Conservation (phyloP, 2,329 filamentous ascomycete genomes). For the Eutypa lata region DNA sequence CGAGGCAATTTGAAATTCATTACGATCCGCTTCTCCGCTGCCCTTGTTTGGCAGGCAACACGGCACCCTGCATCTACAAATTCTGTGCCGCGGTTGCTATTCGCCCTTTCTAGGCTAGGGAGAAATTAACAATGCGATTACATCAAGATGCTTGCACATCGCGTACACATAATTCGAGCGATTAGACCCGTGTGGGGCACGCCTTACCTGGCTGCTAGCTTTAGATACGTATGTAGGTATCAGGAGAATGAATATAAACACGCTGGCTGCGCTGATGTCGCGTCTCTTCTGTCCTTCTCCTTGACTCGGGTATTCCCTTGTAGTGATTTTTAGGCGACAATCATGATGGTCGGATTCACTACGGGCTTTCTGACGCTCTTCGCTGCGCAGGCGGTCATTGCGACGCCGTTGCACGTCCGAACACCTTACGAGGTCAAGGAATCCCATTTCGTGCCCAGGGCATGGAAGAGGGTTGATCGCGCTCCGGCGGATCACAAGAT, state of each 20-base stretch:
- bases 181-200: neutral
- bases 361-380: constrained; percentile 21
- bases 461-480: constrained; percentile 45
- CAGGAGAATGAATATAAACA: too few species aligned
- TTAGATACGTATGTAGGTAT: neutral
- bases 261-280: too few species aligned
- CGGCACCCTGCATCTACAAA: neutral
- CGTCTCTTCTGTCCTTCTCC: neutral
- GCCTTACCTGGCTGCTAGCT: neutral
- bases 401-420: constrained; percentile 20
- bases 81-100: neutral
- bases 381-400: constrained; percentile 20
- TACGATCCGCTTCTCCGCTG: neutral
- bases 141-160: neutral
- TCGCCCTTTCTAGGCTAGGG: neutral
- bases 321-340: constrained; percentile 2
- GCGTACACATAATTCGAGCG: neutral
- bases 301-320: too few species aligned
- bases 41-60: neutral
- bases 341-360: constrained; percentile 22
- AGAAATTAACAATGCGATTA: neutral
- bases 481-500: constrained; percentile 47
- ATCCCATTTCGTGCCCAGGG: constrained; percentile 46
- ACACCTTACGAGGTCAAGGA: constrained; percentile 47
- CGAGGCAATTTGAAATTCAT: neutral